Percentiles rank a stretch among this genome's conserved stretches.
These are phyloP conservation scores for Mortierella sp. DNA, from an alignment of 371 early-diverging fungal genomes.

Conservation along the genomic window DNA sequence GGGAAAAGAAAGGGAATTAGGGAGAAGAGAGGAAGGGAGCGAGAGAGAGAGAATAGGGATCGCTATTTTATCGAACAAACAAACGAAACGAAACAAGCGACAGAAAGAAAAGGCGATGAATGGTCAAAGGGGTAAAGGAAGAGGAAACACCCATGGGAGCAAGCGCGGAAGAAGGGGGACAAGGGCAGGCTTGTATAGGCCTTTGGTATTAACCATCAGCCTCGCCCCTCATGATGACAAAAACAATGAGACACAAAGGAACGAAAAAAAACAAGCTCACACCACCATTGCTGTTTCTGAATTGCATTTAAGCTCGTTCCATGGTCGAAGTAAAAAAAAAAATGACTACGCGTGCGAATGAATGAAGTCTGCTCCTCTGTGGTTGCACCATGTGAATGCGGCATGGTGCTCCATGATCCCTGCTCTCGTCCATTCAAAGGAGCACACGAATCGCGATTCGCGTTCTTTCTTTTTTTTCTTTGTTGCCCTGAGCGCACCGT, in stretches of 20 bases:
- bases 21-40: background rate
- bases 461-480: background rate
- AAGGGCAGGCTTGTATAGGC: background rate
- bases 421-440: background rate
- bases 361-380: background rate
- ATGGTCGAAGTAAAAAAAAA: background rate
- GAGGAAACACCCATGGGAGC: background rate
- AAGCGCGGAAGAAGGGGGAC: background rate
- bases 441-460: background rate
- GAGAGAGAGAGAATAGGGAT: slow-evolving; percentile 2
- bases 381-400: background rate
- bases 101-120: background rate
- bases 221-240: background rate
- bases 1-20: background rate
- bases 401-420: background rate
- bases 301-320: background rate
- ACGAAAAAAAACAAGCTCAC: background rate
- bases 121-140: background rate
- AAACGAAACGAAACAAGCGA: background rate
- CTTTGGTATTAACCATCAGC: background rate
- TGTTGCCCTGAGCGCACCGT: slow-evolving; percentile 6
- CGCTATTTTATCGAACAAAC: slow-evolving; percentile 11
- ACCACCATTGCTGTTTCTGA: background rate
- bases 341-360: background rate
- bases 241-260: background rate